Evolutionary conservation across 2,329 filamentous ascomycete species (phyloP), one percentile per base, ranked within the genome.

Genomic region (Talaromyces amestolkiae): DNA sequence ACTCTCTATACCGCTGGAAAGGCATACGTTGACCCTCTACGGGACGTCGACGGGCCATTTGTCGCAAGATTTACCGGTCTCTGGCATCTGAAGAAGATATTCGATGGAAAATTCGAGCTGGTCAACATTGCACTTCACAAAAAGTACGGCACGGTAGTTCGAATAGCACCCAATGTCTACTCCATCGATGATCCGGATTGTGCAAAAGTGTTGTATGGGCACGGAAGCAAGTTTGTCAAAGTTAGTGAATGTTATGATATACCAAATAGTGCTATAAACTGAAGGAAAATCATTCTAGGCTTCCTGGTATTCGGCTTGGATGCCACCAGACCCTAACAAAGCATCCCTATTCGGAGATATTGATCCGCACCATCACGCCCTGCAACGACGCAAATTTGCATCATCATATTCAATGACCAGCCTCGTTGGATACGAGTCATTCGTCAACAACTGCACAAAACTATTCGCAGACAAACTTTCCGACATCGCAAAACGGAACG

Each of bases 341-440:
- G 49, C 49, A 2, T 53, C 49, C 8, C 15, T 53, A 8, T 53
- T 53, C 3, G 49, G 24, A n/a, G 49, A 53, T 3, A 53, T 24
- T 33, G 27, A 53, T 33, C 49, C 49, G n/a, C 49, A 53, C 7
- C 49, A 53, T 53, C 49, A 53, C 27, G 58, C 58, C 2, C 11
- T 22, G 2, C 41, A 61, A 49, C 24, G 61, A 22, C 37, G 47
- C 31, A 56, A 53, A 27, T 43, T 41, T 35, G 37, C 47, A 24
- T 53, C 49, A 19, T 43, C 22, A 27, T 63, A 54, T 37, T 37
- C 61, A 2, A 63, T 63, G 61, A 56, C 39, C 33, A 53, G 45
- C 41, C 24, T 63, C 39, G 47, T 63, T 17, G 39, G 35, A 5
- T 63, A 63, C 31, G 61, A 63, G n/a, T 33, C 61, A 56, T 63